Base-by-base conservation (phyloP, 2,329 filamentous ascomycete genomes). In the Sordariomycetes sp. region DNA sequence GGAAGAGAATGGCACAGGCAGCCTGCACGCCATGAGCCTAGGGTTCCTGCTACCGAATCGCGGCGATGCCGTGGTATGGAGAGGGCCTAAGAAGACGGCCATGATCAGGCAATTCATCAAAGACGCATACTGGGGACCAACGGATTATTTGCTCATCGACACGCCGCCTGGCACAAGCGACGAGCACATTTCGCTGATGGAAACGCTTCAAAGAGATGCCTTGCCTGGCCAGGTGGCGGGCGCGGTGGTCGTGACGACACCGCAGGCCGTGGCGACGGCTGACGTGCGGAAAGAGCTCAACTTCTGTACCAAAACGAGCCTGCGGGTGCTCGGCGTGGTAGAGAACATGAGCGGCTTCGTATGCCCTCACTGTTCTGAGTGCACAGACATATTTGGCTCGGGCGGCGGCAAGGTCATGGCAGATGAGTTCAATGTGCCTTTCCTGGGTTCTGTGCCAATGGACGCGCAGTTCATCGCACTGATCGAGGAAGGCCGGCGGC, bases 101-200 rank as follows among this genome's bases (percentile, higher is more conserved):
- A 98, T 98, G 92, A 86, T 98, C 38, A 79, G 88, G 26, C 92
- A 98, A 57, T 98, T 98, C 53, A 68, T 98, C 19, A 82, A 84
- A 2, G 88, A 95, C 51, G 88, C 95, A 5, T 70, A 86, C 20
- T 96, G 92, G 92, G 73, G 76, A 35, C 73, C 80, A 17, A 75
- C 86, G n/a, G 90, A 96, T 55, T 96, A 86, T 52, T 70, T 98
- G 1, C 73, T 98, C 39, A 86, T 98, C 50, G 92, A 98, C 58
- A 98, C 92, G 4, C 92, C 92, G 10, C 92, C 92, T 0, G 92
- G 92, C 3, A 98, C 92, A 3, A 92, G 84, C 39, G 92, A 98
- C 59, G 92, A 98, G 60, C 92, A 96, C 55, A 96, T 98, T 32
- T 92, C 87, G 1, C 76, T 95, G 1, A 86, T 87, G 6, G 90